These are phyloP conservation scores for Erysimum pusillum DNA, from an alignment of 441 rosid genomes.

Conservation along the genomic window DNA sequence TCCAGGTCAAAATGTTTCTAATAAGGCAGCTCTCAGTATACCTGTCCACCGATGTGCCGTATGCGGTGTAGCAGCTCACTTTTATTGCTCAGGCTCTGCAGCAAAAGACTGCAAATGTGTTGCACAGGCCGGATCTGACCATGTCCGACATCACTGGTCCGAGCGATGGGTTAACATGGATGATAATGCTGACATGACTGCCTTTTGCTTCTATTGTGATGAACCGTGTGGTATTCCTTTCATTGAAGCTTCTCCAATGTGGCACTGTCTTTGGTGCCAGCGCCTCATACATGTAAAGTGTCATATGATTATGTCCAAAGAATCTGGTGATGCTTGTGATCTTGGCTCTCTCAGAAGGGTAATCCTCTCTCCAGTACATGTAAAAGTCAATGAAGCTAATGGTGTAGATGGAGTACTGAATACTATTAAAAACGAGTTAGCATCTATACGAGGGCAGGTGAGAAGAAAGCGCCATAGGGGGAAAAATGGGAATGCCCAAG, in stretches of 20 bases:
- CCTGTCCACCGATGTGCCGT: slow-evolving; percentile 64
- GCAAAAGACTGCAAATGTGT: slow-evolving; percentile 70
- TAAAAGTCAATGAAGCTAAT: slow-evolving; percentile 54
- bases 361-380: slow-evolving; percentile 71
- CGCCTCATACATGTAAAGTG: slow-evolving; percentile 75
- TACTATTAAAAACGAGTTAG: slow-evolving; percentile 53
- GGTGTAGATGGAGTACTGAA: slow-evolving; percentile 50
- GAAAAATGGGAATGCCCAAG: slow-evolving; percentile 54
- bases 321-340: slow-evolving; percentile 72
- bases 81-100: slow-evolving; percentile 63
- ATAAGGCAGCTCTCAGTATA: slow-evolving; percentile 47
- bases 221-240: slow-evolving; percentile 77
- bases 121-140: slow-evolving; percentile 65
- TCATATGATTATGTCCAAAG: slow-evolving; percentile 66
- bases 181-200: slow-evolving; percentile 63
- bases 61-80: slow-evolving; percentile 75
- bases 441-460: slow-evolving; percentile 53
- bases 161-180: slow-evolving; percentile 75
- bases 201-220: slow-evolving; percentile 74
- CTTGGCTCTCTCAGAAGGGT: slow-evolving; percentile 71
- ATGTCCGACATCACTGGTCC: slow-evolving; percentile 72
- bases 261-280: slow-evolving; percentile 85
- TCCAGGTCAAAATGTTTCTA: slow-evolving; percentile 49
- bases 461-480: slow-evolving; percentile 58
- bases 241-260: slow-evolving; percentile 68